These are phyloP conservation scores for Leishmania amazonensis DNA, from an alignment of 208 protist species.

Conservation along the genomic window DNA sequence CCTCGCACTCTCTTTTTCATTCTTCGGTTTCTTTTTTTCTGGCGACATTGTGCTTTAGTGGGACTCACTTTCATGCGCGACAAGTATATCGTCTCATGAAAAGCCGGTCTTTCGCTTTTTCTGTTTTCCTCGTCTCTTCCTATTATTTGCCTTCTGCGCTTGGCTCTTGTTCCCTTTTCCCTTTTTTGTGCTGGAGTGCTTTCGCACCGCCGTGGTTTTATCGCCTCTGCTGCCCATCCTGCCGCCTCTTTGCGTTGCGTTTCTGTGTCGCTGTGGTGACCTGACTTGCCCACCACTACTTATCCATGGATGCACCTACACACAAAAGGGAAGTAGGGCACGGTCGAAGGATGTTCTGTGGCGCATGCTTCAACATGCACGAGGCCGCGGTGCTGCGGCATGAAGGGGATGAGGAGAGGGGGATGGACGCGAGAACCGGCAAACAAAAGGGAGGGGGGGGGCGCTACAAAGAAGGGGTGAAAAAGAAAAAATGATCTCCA, in stretches of 20 bases:
- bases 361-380: background rate
- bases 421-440: background rate
- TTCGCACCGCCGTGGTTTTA: background rate
- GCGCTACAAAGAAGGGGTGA: background rate
- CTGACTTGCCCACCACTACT: background rate
- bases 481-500: background rate
- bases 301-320: background rate
- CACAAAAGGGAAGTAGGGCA: background rate
- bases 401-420: background rate
- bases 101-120: background rate
- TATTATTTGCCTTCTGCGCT: background rate
- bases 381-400: background rate
- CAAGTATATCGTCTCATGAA: conserved; percentile 1
- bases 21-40: conserved; percentile 7
- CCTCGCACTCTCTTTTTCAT: conserved; percentile 4
- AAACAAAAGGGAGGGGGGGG: background rate
- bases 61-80: conserved; percentile 6
- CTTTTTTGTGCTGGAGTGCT: background rate
- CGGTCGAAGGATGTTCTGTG: background rate
- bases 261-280: background rate
- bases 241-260: background rate
- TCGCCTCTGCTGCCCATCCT: background rate
- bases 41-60: conserved; percentile 5
- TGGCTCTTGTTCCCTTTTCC: background rate
- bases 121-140: background rate